These are phyloP conservation scores for Plantago ovata DNA, from an alignment of 257 asterid genomes.

Conservation along the genomic window DNA sequence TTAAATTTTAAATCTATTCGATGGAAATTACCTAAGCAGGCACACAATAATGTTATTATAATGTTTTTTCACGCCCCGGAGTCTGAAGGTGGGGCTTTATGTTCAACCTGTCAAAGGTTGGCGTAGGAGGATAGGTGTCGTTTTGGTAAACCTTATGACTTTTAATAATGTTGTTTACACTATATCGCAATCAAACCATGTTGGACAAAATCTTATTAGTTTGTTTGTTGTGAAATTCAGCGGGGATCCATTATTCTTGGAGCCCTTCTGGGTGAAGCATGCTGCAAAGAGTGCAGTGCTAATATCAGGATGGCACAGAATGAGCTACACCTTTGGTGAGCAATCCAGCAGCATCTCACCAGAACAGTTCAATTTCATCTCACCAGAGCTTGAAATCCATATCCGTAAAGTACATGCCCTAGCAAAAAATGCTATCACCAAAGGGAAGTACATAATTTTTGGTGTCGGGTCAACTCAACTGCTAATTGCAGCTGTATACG, in stretches of 20 bases:
- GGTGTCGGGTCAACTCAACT: slow-evolving; percentile 76
- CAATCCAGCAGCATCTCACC: not conserved
- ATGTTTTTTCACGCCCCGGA: no score
- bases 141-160: no score
- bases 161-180: no score
- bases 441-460: slow-evolving; percentile 50
- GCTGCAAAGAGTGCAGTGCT: slow-evolving; percentile 52
- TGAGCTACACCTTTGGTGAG: slow-evolving; percentile 46
- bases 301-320: slow-evolving; percentile 73
- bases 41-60: no score
- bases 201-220: no score
- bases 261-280: slow-evolving; percentile 44
- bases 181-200: no score
- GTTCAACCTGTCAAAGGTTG: no score
- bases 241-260: slow-evolving; percentile 51
- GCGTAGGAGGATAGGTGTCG: no score
- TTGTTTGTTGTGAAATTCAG: slow-evolving; percentile 23
- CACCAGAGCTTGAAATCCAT: slow-evolving; percentile 38
- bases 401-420: slow-evolving; percentile 39
- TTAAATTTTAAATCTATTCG: no score
- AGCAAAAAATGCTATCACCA: slow-evolving; percentile 46
- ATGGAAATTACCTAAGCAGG: no score
- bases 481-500: slow-evolving; percentile 58
- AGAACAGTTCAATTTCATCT: slow-evolving; percentile 10
- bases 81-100: no score